Base-by-base conservation (phyloP, 2,329 filamentous ascomycete genomes). In the Stagonosporopsis chrysanthemi region DNA sequence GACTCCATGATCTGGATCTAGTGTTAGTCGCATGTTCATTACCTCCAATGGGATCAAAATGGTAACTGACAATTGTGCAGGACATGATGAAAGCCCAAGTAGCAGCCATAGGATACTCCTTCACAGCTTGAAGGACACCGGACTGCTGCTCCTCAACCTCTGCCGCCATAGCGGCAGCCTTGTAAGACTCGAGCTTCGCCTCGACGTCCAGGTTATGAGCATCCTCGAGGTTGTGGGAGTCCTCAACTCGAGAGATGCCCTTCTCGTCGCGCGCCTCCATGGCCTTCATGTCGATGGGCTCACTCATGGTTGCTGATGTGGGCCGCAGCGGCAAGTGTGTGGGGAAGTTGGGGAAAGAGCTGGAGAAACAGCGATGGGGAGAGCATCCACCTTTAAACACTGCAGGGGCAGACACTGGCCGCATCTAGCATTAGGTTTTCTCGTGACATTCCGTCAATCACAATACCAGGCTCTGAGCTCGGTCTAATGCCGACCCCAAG, bases 1-100 rank as follows among this genome's bases (percentile, higher is more conserved):
- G 85, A 83, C 70, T 88, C 86, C 86, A 88, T 88, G 64, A 86
- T 85, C 85, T 87, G 68, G 43, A 40, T 0, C 57, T 42, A 9
- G 19, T 29, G 39, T 70, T 65, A 69, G 63, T 49, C 28, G 35
- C 8, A 15, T 33, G 11, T 50, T 53, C 41, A 47, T 40, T 39
- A 44, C 29, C 24, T 4, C 60, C 6, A 52, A 62, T 19, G 19
- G 58, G 42, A 69, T 45, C 24, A n/a, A 42, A 35, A 26, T 52
- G 43, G 39, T 14, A 52, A 26, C 72, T 70, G 35, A 85, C 83
- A 75, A 85, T 85, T 22, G 81, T 84, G 75, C 70, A 84, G 44
- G 80, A 85, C 72, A 86, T 81, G 70, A 84, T 71, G 53, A 85
- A 84, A 6, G 82, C 83, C 83, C 83, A 85, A 60, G 79, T 79